Evolutionary conservation across 805 yeast genomes (phyloP).

Genomic region (Candida taoyuanica): DNA sequence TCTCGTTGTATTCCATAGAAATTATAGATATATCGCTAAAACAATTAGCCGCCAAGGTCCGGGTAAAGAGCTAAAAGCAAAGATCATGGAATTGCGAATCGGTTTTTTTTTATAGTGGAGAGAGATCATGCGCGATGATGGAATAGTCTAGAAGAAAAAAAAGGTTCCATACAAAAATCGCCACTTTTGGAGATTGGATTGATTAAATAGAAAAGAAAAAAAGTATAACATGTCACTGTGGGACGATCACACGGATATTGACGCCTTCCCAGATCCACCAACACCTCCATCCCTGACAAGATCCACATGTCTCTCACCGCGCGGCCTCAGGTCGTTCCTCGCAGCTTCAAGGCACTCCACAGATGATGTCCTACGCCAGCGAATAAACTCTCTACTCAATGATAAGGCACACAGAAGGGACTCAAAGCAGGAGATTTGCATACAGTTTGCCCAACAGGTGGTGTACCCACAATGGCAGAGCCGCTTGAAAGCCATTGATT

Average conservation of each 20-base stretch:
- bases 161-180: no score
- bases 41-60: no score
- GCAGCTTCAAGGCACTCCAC: conserved; percentile 32
- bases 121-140: background rate
- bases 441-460: conserved; percentile 31
- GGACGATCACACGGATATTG: conserved; percentile 16
- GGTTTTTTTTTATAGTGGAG: no score
- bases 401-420: conserved; percentile 1
- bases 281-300: conserved; percentile 25
- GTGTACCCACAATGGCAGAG: conserved; percentile 46
- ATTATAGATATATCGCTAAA: no score
- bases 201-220: background rate
- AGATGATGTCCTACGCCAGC: conserved; percentile 44
- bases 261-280: conserved; percentile 21
- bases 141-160: background rate
- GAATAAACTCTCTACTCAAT: conserved; percentile 35
- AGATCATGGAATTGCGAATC: no score
- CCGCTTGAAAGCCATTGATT: conserved; percentile 36
- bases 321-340: conserved; percentile 34
- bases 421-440: conserved; percentile 29
- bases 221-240: conserved; percentile 21
- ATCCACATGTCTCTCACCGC: conserved; percentile 31
- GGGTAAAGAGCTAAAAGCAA: no score
- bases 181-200: no score
- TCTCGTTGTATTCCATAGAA: background rate